Evolutionary conservation across 345 rosid genomes (phyloP).

Genomic region (Mangifera indica): DNA sequence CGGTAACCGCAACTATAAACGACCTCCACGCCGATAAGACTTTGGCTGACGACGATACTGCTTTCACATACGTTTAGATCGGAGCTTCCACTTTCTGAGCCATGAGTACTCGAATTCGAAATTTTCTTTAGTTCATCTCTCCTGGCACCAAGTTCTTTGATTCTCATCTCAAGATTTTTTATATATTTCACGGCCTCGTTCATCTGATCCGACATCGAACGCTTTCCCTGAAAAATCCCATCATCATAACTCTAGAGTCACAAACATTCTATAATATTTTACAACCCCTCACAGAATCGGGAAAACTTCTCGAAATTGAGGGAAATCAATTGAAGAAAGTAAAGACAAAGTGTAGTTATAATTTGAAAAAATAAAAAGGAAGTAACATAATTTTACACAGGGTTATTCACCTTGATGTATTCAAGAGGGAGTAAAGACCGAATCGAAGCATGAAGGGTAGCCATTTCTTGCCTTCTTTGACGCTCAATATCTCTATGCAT

Average conservation of each 20-base stretch:
- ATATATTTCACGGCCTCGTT: conserved; percentile 68
- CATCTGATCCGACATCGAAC: conserved; percentile 78
- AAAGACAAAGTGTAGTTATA: neutral
- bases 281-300: neutral
- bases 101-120: conserved; percentile 22
- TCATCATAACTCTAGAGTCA: conserved; percentile 16
- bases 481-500: conserved; percentile 70
- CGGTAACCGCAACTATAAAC: conserved; percentile 30
- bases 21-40: conserved; percentile 52
- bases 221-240: conserved; percentile 58
- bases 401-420: conserved; percentile 52
- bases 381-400: neutral
- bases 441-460: conserved; percentile 53
- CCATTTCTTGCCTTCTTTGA: conserved; percentile 77
- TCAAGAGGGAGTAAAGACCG: conserved; percentile 69
- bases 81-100: conserved; percentile 5
- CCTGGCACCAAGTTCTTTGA: conserved; percentile 39
- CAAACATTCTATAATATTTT: neutral
- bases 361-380: neutral
- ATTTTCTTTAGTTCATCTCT: conserved; percentile 43
- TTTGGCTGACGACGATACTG: conserved; percentile 37
- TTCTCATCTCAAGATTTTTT: conserved; percentile 41
- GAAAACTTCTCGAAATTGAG: neutral
- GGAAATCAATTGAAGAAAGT: neutral
- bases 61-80: neutral